A percentile compares a stretch with the other conserved stretches of the same genome.
These are phyloP conservation scores for Pythium phragmiticola DNA, from an alignment of 352 stramenopile species.

Conservation along the genomic window DNA sequence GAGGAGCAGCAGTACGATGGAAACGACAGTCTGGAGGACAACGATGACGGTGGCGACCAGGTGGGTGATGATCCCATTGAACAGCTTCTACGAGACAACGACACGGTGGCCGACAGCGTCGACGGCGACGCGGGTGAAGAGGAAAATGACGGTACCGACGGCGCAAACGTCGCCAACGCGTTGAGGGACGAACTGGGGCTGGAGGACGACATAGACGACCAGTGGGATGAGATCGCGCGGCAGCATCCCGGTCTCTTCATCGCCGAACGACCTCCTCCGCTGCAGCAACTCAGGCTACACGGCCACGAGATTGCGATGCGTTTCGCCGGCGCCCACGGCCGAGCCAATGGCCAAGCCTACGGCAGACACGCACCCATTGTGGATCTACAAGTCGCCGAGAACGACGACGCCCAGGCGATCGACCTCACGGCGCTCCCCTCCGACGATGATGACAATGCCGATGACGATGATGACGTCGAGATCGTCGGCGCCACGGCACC, in stretches of 20 bases:
- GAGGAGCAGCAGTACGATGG: not conserved
- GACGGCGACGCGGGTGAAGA: conserved; percentile 6
- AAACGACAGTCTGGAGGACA: not conserved
- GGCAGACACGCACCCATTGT: not conserved
- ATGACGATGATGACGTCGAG: conserved; percentile 56
- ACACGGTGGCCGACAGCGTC: not conserved
- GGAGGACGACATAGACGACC: conserved; percentile 12
- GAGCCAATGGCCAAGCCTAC: not conserved
- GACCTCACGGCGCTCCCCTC: conserved; percentile 63
- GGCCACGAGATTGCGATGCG: conserved; percentile 11
- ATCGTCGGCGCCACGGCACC: conserved; percentile 38
- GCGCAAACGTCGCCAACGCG: not conserved
- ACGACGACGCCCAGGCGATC: conserved; percentile 43
- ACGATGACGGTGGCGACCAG: conserved; percentile 2
- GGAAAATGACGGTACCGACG: not conserved
- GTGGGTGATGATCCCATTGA: conserved; percentile 7
- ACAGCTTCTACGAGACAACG: conserved; percentile 8
- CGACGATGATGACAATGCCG: conserved; percentile 36
- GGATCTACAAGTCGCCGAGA: not conserved
- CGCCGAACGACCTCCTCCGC: not conserved
- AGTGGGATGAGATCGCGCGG: not conserved
- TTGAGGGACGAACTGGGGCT: conserved; percentile 3
- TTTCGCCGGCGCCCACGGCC: conserved; percentile 2
- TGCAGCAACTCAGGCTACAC: not conserved
- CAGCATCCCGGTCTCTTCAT: conserved; percentile 2